Conservation (phyloP, 2,329 filamentous ascomycete genomes). For the Xylaria sp. region DNA sequence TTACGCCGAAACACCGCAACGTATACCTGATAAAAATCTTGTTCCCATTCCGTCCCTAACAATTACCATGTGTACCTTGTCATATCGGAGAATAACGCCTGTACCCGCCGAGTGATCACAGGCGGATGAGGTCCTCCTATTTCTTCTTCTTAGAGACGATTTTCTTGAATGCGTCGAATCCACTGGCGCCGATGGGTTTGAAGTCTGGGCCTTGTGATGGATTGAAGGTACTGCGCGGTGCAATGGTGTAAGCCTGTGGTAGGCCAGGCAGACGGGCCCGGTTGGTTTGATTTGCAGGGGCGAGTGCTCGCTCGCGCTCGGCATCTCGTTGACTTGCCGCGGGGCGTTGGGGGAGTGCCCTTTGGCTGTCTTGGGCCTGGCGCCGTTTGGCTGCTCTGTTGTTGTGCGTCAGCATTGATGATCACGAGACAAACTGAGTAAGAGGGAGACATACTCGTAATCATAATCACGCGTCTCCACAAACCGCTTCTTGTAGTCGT, state of each 20-base stretch:
- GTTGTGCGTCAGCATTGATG: constrained; percentile 29
- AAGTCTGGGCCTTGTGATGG: constrained; percentile 63
- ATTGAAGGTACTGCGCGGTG: constrained; percentile 71
- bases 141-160: constrained; percentile 68
- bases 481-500: constrained; percentile 90
- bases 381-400: constrained; percentile 64
- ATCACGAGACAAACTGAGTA: neutral
- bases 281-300: constrained; percentile 65
- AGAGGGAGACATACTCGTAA: constrained; percentile 62
- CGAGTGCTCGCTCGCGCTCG: constrained; percentile 69
- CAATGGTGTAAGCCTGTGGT: constrained; percentile 68
- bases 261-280: constrained; percentile 67
- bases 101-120: neutral
- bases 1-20: constrained; percentile 30
- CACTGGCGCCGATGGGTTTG: constrained; percentile 70
- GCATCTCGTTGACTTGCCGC: constrained; percentile 53
- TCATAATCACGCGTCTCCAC: constrained; percentile 73
- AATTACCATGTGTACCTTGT: neutral
- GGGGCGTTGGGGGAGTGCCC: constrained; percentile 49
- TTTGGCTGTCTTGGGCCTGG: constrained; percentile 55
- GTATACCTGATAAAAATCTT: neutral
- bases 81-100: neutral
- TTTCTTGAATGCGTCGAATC: constrained; percentile 72
- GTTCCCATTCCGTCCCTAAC: neutral
- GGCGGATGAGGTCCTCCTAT: constrained; percentile 59